phyloP scores from a whole-genome alignment of 176 grass and related monocot species.

The Coix lacrymajobi region DNA sequence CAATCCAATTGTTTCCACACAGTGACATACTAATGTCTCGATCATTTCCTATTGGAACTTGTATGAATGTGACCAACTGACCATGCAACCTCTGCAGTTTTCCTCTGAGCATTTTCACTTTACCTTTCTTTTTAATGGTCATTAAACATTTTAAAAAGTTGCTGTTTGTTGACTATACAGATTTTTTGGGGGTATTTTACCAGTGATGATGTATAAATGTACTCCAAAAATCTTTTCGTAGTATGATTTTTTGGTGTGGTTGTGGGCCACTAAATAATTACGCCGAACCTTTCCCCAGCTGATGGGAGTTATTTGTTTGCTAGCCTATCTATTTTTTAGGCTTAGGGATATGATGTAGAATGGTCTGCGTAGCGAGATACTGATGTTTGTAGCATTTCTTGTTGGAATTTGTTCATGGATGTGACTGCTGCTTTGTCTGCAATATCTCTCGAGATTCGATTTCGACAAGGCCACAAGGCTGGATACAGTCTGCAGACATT shows the following conservation, averaged over 20 bases:
- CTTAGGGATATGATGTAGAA: not conserved
- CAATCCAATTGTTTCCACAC: not conserved
- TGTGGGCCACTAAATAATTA: not conserved
- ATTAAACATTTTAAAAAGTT: not conserved
- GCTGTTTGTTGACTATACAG: not conserved
- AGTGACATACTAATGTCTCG: not conserved
- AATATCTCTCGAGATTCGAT: not conserved
- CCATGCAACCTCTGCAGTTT: not conserved
- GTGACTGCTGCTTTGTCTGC: not conserved
- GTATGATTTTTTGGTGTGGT: not conserved
- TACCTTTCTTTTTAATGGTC: not conserved
- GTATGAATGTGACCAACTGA: not conserved
- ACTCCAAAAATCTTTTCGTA: too few species aligned
- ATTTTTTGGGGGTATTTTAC: not conserved
- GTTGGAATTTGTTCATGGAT: not conserved
- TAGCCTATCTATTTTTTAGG: not conserved
- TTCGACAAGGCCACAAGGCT: not conserved
- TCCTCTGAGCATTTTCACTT: not conserved
- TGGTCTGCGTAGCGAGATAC: not conserved
- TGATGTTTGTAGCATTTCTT: not conserved
- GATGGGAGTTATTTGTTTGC: not conserved
- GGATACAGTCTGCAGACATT: not conserved
- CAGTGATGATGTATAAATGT: not conserved
- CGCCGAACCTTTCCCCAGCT: not conserved
- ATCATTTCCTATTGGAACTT: not conserved